Evolutionary conservation across 2,329 filamentous ascomycete species (phyloP).

Genomic region (Amesomyces nigricolor): DNA sequence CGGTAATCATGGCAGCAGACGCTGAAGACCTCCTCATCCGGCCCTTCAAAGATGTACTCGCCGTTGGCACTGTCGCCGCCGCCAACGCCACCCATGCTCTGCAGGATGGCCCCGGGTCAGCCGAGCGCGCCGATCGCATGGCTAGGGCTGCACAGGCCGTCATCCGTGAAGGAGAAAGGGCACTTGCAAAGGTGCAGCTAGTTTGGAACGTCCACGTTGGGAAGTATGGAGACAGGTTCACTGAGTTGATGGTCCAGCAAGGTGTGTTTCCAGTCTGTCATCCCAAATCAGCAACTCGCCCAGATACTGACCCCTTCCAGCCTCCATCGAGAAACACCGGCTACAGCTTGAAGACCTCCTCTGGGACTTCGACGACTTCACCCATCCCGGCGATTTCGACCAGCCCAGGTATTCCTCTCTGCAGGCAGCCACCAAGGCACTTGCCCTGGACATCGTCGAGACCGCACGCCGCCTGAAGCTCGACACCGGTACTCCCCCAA

Average conservation of each 20-base stretch:
- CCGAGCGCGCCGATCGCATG: constrained; percentile 29
- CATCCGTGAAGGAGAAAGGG: constrained; percentile 32
- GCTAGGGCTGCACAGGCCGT: constrained; percentile 30
- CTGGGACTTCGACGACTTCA: constrained; percentile 42
- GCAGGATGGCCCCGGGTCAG: constrained; percentile 3
- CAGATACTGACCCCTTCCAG: constrained; percentile 16
- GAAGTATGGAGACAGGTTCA: constrained; percentile 35
- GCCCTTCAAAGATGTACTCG: constrained; percentile 38
- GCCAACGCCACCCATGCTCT: constrained; percentile 26
- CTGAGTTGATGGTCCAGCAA: constrained; percentile 33
- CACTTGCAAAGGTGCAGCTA: constrained; percentile 34
- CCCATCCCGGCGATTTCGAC: constrained; percentile 35
- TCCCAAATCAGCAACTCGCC: not conserved
- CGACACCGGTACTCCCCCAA: constrained; percentile 16
- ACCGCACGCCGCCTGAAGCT: constrained; percentile 33
- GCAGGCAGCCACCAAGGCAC: constrained; percentile 36
- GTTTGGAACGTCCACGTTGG: constrained; percentile 35
- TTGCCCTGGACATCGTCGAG: constrained; percentile 38
- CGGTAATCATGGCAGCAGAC: constrained; percentile 25
- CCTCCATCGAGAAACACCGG: constrained; percentile 29
- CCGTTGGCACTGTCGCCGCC: constrained; percentile 35
- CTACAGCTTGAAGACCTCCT: constrained; percentile 36
- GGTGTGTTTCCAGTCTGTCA: constrained; percentile 23
- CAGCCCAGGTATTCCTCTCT: constrained; percentile 33
- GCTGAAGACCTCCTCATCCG: constrained; percentile 31